Conservation (phyloP, 768 basidiomycete species). For the Boletus subcaerulescens region DNA sequence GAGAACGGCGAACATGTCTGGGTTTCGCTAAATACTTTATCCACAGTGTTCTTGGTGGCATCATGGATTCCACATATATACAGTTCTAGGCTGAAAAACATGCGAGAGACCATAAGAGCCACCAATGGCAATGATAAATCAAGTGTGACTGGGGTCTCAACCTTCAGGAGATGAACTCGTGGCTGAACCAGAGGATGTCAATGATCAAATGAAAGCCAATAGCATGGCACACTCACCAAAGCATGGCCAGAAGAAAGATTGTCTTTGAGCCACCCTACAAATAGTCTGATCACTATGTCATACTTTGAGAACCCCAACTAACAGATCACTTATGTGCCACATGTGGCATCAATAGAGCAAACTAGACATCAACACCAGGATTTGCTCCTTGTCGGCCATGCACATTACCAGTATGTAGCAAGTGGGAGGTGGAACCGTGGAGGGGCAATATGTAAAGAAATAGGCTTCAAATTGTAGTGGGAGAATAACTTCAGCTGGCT, state of each 20-base stretch:
- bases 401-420: slow-evolving; percentile 9
- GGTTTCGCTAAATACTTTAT: neutral
- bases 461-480: neutral
- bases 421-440: neutral
- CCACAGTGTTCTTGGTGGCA: neutral
- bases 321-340: slow-evolving; percentile 3
- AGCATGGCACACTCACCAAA: neutral
- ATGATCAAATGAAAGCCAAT: neutral
- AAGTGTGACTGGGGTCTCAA: neutral
- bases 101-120: neutral
- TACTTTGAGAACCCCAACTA: slow-evolving; percentile 9
- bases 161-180: slow-evolving; percentile 5
- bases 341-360: slow-evolving; percentile 4
- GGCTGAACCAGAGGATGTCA: neutral
- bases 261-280: slow-evolving; percentile 5
- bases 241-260: neutral
- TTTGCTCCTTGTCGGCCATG: slow-evolving; percentile 6
- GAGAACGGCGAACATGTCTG: neutral
- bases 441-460: neutral
- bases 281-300: neutral
- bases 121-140: slow-evolving; percentile 6
- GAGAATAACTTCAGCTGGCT: neutral
- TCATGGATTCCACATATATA: neutral
- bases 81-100: neutral
- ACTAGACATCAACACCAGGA: slow-evolving; percentile 8